Evolutionary conservation across 1,139 yeast species (phyloP).

Genomic region (Pichia sp.): DNA sequence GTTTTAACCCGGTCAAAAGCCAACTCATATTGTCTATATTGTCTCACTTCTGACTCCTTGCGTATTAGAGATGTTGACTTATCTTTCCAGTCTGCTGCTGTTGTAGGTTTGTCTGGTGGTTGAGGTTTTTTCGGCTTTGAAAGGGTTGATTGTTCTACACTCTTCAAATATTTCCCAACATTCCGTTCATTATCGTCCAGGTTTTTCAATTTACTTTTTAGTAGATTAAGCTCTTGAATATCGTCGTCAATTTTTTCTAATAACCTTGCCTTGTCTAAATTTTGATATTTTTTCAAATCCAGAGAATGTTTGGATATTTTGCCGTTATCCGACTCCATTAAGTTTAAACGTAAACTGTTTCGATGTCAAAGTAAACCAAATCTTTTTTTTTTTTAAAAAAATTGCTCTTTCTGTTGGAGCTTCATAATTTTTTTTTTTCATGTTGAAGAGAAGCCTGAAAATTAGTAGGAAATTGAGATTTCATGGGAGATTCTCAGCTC

Average conservation of each 20-base stretch:
- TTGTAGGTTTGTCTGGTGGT: not conserved
- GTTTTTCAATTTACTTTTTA: constrained; percentile 27
- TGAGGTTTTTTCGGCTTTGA: not conserved
- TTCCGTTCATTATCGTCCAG: constrained; percentile 11
- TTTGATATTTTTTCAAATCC: constrained; percentile 18
- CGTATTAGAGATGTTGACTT: constrained; percentile 16
- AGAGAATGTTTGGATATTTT: not conserved
- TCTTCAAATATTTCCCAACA: constrained; percentile 14
- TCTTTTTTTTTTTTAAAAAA: too few species aligned
- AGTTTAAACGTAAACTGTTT: too few species aligned
- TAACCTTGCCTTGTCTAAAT: constrained; percentile 24
- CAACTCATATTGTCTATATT: constrained; percentile 59
- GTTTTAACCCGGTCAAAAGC: constrained; percentile 64
- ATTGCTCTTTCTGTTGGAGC: not conserved
- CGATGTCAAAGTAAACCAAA: too few species aligned
- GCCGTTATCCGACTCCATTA: too few species aligned
- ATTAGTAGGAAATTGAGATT: not conserved
- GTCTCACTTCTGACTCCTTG: constrained; percentile 25
- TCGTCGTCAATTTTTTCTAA: constrained; percentile 36
- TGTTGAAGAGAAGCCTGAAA: not conserved
- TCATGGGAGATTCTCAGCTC: not conserved
- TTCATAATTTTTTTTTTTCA: not conserved
- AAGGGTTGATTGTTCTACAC: not conserved
- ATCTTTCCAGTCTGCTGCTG: constrained; percentile 22
- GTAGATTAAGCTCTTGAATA: constrained; percentile 34